A percentile compares a stretch with the other conserved stretches of the same genome.
These are phyloP conservation scores for Akanthomyces dipterigenus DNA, from an alignment of 2,329 filamentous ascomycete species.

Conservation along the genomic window DNA sequence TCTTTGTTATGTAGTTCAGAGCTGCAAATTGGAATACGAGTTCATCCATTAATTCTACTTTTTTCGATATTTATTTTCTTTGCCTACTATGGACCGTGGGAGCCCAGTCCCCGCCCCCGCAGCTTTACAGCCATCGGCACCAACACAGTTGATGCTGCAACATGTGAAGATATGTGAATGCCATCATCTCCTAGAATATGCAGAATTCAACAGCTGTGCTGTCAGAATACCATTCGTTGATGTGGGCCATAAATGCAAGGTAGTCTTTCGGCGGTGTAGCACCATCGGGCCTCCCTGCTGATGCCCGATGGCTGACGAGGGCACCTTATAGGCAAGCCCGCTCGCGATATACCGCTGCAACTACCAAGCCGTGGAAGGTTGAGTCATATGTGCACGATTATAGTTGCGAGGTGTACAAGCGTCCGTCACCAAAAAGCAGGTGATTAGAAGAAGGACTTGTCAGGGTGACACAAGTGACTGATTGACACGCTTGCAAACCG, in stretches of 20 bases:
- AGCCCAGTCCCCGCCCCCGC: too few relatives aligned
- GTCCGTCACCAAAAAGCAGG: neutral
- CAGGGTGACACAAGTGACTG: neutral
- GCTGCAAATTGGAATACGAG: too few relatives aligned
- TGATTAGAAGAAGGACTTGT: neutral
- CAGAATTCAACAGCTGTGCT: too few relatives aligned
- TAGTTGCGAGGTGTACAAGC: neutral
- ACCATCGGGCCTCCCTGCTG: neutral
- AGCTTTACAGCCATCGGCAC: too few relatives aligned
- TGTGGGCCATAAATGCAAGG: neutral
- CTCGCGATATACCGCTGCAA: too few relatives aligned
- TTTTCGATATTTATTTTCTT: too few relatives aligned
- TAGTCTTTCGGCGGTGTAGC: neutral
- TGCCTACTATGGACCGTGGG: too few relatives aligned
- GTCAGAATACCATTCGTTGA: neutral
- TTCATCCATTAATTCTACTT: too few relatives aligned
- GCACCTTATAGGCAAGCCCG: neutral
- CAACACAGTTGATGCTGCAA: too few relatives aligned
- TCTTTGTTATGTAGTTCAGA: too few relatives aligned
- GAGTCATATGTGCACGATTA: neutral
- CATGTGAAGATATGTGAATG: too few relatives aligned
- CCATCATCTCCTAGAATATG: too few relatives aligned
- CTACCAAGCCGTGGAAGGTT: neutral
- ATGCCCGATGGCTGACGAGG: neutral
- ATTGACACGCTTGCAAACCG: neutral